Base-by-base conservation (phyloP, 768 basidiomycete species). In the Clitopilus passeckerianus region DNA sequence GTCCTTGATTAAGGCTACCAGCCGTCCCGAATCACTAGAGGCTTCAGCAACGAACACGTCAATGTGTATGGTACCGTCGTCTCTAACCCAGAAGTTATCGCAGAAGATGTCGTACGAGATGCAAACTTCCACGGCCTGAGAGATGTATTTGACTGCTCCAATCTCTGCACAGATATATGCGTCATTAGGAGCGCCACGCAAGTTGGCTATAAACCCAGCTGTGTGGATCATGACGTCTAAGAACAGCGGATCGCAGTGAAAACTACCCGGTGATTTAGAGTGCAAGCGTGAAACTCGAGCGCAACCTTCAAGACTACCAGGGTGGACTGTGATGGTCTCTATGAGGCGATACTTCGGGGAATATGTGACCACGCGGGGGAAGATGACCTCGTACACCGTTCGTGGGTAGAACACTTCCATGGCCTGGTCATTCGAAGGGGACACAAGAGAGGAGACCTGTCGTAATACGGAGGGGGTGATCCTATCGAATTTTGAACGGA, bases 131-230 rank as follows among this genome's bases (percentile, higher is more conserved):
- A 86, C 60, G 1, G 74, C 62, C 16, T 74, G 67, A 1, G 80
- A 74, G 1, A 88, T 64, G 5, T 84, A 65, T 58, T 78, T 77
- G 43, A 87, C 72, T 5, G 74, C 65, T 15, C 76, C 80, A 30
- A 89, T 74, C 22, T 79, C 75, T 27, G 72, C 79, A 74, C 89
- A 91, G 57, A 91, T 86, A 67, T 81, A 86, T 0, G 79, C 85
- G 57, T 87, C 80, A 24, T 80, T 72, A 23, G 74, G 57, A 9
- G 72, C 69, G 7, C 79, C 81, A 41, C 77, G 79, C 65, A 84
- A 67, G 68, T 91, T 91, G 23, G 83, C 79, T 34, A 90, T 72
- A 69, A 91, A 89, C 2, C 90, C 90, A 0, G 88, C 83, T 35
- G 82, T 77, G 59, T 91, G 90, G 30, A 90, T 72, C 30, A 91